These are phyloP conservation scores for Chaetomium fimeti DNA, from an alignment of 495 filamentous ascomycete genomes.

Conservation along the genomic window DNA sequence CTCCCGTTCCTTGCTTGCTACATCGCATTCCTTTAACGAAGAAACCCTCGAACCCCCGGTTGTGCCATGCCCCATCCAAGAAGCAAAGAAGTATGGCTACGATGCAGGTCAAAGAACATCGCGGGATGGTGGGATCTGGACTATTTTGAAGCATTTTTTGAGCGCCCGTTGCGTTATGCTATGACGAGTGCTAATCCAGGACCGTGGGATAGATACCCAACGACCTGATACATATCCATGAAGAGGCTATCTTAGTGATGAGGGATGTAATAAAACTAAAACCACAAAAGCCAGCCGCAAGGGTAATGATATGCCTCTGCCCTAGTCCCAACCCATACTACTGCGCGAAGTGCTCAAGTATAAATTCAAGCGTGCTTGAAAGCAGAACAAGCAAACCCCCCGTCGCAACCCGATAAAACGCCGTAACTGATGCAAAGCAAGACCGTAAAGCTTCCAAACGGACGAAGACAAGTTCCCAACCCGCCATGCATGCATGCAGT, in stretches of 20 bases:
- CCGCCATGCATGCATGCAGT: neutral
- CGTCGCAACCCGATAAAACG: neutral
- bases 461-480: neutral
- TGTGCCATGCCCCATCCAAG: no score
- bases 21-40: no score
- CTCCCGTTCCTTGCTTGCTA: no score
- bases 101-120: no score
- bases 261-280: neutral
- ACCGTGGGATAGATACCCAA: slow-evolving; percentile 16
- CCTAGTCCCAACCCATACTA: neutral
- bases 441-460: neutral
- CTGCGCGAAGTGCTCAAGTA: neutral
- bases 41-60: no score
- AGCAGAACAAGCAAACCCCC: neutral
- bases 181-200: slow-evolving; percentile 9
- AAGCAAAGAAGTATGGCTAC: no score
- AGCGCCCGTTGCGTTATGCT: neutral
- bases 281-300: neutral
- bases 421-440: slow-evolving; percentile 5
- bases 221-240: slow-evolving; percentile 18
- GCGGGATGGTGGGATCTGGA: no score
- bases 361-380: neutral
- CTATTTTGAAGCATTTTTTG: no score
- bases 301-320: neutral
- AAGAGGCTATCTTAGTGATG: neutral